Percentiles rank a stretch among this genome's conserved stretches.
phyloP scores from a whole-genome alignment of 352 stramenopile genomes.

The Pythium pectinolyticum region DNA sequence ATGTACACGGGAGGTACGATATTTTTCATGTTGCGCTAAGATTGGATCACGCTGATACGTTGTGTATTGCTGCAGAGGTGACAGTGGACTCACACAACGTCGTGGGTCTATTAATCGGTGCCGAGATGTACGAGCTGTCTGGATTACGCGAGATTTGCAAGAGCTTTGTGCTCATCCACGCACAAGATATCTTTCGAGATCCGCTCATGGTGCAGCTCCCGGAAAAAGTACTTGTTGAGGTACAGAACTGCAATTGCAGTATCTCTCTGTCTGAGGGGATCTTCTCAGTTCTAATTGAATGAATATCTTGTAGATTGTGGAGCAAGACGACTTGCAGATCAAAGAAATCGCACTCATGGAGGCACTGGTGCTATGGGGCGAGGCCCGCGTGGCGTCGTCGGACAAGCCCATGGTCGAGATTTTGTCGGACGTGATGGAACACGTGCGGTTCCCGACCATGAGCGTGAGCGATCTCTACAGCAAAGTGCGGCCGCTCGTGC shows the following conservation, averaged over 20 bases:
- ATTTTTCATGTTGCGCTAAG: background rate
- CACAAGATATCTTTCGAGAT: constrained; percentile 79
- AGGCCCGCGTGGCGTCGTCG: constrained; percentile 55
- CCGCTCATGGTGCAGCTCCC: constrained; percentile 73
- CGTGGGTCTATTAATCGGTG: constrained; percentile 67
- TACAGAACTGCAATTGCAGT: too few relatives aligned
- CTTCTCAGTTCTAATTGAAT: too few relatives aligned
- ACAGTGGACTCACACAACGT: constrained; percentile 72
- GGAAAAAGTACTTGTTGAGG: constrained; percentile 81
- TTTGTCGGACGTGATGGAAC: constrained; percentile 76
- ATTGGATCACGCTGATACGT: background rate
- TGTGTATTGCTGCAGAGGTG: constrained; percentile 43
- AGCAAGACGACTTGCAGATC: constrained; percentile 84
- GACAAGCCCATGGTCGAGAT: constrained; percentile 50
- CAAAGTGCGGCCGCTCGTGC: constrained; percentile 79
- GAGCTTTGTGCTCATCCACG: constrained; percentile 77
- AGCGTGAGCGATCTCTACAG: constrained; percentile 84
- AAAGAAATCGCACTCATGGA: constrained; percentile 78
- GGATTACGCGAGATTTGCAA: constrained; percentile 84
- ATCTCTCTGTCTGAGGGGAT: too few relatives aligned
- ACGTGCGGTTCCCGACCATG: constrained; percentile 85
- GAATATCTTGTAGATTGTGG: constrained; percentile 68
- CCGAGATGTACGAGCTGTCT: constrained; percentile 83
- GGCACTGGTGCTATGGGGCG: constrained; percentile 76
- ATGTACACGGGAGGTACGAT: constrained; percentile 80